These are phyloP conservation scores for Eucalyptus curtisii DNA, from an alignment of 345 rosid genomes.

Conservation along the genomic window DNA sequence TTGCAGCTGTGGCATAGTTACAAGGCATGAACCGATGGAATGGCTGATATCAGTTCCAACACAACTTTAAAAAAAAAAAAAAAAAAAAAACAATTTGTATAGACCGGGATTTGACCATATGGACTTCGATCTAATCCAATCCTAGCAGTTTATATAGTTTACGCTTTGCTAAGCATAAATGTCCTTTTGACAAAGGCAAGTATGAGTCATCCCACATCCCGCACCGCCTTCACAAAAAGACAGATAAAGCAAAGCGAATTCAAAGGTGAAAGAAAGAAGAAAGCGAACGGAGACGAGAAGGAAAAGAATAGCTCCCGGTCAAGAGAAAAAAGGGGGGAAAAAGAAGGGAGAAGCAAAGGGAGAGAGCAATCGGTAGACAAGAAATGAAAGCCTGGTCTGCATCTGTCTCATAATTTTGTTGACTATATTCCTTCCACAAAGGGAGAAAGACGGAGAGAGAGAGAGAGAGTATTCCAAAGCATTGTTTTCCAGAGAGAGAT, in stretches of 20 bases:
- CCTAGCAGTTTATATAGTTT: neutral
- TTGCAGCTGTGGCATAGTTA: neutral
- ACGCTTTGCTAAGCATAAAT: neutral
- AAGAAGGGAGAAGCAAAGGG: neutral
- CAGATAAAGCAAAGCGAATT: neutral
- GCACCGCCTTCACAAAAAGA: neutral
- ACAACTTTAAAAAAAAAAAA: neutral
- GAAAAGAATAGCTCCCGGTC: neutral
- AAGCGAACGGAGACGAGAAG: neutral
- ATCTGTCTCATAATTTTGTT: conserved; percentile 41
- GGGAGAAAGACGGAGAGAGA: neutral
- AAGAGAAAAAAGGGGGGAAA: neutral
- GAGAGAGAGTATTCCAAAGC: neutral
- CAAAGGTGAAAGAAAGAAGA: neutral
- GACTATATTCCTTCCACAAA: conserved; percentile 5
- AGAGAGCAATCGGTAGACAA: conserved; percentile 13
- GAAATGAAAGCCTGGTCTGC: conserved; percentile 37
- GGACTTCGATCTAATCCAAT: neutral
- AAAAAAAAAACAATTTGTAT: neutral
- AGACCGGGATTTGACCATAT: neutral
- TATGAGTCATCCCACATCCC: neutral
- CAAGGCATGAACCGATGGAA: neutral
- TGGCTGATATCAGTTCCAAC: neutral
- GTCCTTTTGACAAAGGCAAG: neutral
- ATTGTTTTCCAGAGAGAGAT: neutral